Evolutionary conservation across 495 filamentous ascomycete species (phyloP), one percentile per base, ranked within the genome.

Genomic region (Penicillium psychrofluorescens): DNA sequence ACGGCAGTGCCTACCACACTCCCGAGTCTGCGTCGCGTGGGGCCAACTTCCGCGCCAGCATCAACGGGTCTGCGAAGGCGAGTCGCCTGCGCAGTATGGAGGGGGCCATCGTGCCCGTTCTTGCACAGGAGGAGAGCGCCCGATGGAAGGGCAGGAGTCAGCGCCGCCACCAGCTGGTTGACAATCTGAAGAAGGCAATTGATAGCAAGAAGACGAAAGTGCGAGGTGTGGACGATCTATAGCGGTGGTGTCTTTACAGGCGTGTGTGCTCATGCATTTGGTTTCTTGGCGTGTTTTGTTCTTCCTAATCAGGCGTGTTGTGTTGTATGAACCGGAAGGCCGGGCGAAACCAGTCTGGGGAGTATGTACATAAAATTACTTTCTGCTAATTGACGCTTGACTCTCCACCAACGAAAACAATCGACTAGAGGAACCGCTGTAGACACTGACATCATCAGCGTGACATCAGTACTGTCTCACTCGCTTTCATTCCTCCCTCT

Each of bases 91-190:
- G 59, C 38, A 68, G 47, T 40, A 61, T 49, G 22, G 68, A 66
- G 48, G 54, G 43, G 46, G 58, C 41, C 41, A 63, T 45, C 36
- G 50, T 63, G 50, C 42, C 70, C 47, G 42, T 66, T 8, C 10
- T 40, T 2, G 61, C 52, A 65, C 70, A 54, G 59, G 61, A 82
- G 68, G 76, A 90, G 63, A 66, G 57, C 63, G 46, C 75, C 53
- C 58, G 71, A 55, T 74, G 82, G 74, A 77, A 74, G 57, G 68
- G 67, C 27, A 85, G 78, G 53, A 58, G 64, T 29, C 62, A 70
- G 48, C 76, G 70, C 50, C 70, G 80, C 43, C 73, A 72, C 49
- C 73, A 69, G 11, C 61, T 85, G 37, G 62, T 79, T 31, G 71
- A 42, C 3, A 65, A 57, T 36, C 43, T 74, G 50, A 72, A 66